A percentile compares a stretch with the other conserved stretches of the same genome.
Conservation (phyloP, 768 basidiomycete species). For the Suillus subaureus region DNA sequence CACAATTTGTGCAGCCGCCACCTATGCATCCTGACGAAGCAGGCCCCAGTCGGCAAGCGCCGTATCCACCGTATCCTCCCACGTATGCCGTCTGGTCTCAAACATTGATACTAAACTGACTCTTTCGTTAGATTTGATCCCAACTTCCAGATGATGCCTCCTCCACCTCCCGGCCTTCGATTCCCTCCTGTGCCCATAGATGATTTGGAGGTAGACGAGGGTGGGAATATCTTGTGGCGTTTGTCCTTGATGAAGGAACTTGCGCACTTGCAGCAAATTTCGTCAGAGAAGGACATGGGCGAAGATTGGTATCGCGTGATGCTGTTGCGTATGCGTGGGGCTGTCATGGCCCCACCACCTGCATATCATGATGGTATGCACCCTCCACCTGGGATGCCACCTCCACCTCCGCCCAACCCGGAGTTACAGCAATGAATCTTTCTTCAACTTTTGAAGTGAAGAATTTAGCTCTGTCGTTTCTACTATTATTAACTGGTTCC, state of each 20-base stretch:
- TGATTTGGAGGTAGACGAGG: constrained; percentile 75
- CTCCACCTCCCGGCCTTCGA: constrained; percentile 53
- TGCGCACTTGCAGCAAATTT: constrained; percentile 71
- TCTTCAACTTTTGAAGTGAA: not conserved
- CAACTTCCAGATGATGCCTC: constrained; percentile 66
- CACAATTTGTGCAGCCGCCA: constrained; percentile 53
- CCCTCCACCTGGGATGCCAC: constrained; percentile 38
- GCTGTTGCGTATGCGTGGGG: constrained; percentile 75
- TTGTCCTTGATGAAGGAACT: constrained; percentile 82
- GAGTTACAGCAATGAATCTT: constrained; percentile 29
- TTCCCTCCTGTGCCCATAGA: constrained; percentile 72
- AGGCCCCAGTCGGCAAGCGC: constrained; percentile 57
- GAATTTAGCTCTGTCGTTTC: not conserved
- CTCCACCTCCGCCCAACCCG: constrained; percentile 36
- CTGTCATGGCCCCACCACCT: constrained; percentile 56
- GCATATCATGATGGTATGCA: constrained; percentile 40
- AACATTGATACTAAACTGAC: constrained; percentile 8
- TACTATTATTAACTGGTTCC: constrained; percentile 4
- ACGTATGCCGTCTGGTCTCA: constrained; percentile 32
- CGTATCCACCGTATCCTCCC: constrained; percentile 66
- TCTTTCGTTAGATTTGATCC: constrained; percentile 64
- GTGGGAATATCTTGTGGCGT: constrained; percentile 81
- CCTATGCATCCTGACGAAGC: constrained; percentile 63
- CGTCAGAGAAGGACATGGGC: constrained; percentile 78
- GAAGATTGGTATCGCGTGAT: constrained; percentile 89